Percentiles rank a stretch among this genome's conserved stretches.
phyloP scores from a whole-genome alignment of 1,284 basidiomycete genomes.

The Rhodotorula sp. region DNA sequence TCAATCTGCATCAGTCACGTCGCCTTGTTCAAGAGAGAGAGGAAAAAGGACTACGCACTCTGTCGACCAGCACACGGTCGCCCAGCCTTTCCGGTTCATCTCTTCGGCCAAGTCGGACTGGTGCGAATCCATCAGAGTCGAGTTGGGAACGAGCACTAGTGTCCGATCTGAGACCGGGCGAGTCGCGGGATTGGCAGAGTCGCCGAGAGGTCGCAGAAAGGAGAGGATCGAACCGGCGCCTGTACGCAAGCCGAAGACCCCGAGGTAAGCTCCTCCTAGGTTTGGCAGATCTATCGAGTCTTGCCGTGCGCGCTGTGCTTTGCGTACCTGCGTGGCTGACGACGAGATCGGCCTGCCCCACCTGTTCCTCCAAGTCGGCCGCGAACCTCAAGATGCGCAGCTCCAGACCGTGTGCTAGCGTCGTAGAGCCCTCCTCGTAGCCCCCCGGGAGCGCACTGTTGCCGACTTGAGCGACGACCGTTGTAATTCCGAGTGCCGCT shows the following conservation, averaged over 20 bases:
- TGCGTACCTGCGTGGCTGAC: conserved; percentile 86
- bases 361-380: conserved; percentile 64
- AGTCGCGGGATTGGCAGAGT: not conserved
- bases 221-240: conserved; percentile 94
- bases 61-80: conserved; percentile 18
- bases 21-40: too few relatives aligned
- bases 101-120: conserved; percentile 82
- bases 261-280: not conserved
- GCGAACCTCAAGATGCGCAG: conserved; percentile 72
- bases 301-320: not conserved
- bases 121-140: conserved; percentile 85
- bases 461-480: conserved; percentile 73
- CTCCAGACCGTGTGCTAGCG: conserved; percentile 47
- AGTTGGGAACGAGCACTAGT: conserved; percentile 85
- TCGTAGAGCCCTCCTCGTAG: conserved; percentile 44
- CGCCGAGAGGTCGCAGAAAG: conserved; percentile 61
- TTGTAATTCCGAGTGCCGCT: conserved; percentile 57
- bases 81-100: conserved; percentile 59
- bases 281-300: too few relatives aligned
- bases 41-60: conserved; percentile 3
- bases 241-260: conserved; percentile 47
- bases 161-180: conserved; percentile 55
- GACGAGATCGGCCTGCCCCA: conserved; percentile 68
- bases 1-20: not conserved
- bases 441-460: conserved; percentile 52